Conservation (phyloP, 1,139 yeast species). For the Candida glucosophila region DNA sequence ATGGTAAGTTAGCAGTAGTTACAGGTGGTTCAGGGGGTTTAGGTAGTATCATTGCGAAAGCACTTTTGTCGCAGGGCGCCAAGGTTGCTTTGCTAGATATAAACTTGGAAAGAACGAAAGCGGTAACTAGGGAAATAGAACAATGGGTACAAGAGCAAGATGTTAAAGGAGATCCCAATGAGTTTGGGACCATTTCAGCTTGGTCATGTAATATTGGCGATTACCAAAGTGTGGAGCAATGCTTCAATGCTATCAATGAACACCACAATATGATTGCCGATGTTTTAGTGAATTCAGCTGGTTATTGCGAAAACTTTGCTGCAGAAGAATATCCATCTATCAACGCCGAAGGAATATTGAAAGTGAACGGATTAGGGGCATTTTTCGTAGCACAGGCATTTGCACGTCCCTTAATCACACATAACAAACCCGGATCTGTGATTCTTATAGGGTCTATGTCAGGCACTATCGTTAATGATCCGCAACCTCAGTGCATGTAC, state of each 20-base stretch:
- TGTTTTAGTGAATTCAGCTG: slow-evolving; percentile 68
- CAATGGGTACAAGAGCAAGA: slow-evolving; percentile 45
- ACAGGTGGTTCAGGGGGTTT: slow-evolving; percentile 86
- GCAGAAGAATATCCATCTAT: slow-evolving; percentile 71
- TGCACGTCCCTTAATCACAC: slow-evolving; percentile 58
- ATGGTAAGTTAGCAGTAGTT: slow-evolving; percentile 62
- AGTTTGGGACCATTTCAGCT: slow-evolving; percentile 45
- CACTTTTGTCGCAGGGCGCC: slow-evolving; percentile 62
- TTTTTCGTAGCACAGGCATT: slow-evolving; percentile 53
- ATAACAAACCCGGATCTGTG: slow-evolving; percentile 43
- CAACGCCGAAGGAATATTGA: slow-evolving; percentile 60
- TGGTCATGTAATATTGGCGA: slow-evolving; percentile 77
- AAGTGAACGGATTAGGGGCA: slow-evolving; percentile 71
- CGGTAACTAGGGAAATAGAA: slow-evolving; percentile 51
- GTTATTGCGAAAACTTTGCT: slow-evolving; percentile 73
- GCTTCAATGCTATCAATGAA: slow-evolving; percentile 40
- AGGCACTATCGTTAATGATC: slow-evolving; percentile 43
- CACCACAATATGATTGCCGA: slow-evolving; percentile 58
- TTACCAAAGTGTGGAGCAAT: slow-evolving; percentile 48
- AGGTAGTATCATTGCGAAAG: slow-evolving; percentile 60
- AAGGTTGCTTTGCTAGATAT: slow-evolving; percentile 71
- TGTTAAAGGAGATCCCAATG: slow-evolving; percentile 27
- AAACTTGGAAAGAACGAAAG: slow-evolving; percentile 50
- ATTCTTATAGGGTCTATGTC: slow-evolving; percentile 42
- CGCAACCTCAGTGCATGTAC: slow-evolving; percentile 43